Evolutionary conservation across 768 basidiomycete species (phyloP).

Genomic region (Lactarius trivialis): DNA sequence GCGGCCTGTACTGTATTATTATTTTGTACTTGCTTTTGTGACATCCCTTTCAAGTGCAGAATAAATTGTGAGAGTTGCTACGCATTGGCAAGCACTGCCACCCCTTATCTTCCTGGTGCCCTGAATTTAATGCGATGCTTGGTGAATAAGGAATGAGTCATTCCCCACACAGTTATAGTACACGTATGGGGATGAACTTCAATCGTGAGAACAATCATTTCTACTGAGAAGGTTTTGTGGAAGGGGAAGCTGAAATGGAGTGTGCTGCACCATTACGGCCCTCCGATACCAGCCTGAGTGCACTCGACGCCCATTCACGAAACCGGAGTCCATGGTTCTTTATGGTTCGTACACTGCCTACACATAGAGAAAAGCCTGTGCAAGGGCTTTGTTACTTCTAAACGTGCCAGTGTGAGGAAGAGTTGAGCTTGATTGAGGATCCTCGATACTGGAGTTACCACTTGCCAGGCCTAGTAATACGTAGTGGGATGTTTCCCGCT

Average conservation of each 20-base stretch:
- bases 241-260: not conserved
- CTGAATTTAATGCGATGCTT: not conserved
- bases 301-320: not conserved
- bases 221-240: not conserved
- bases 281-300: too few relatives aligned
- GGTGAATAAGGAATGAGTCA: not conserved
- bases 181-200: not conserved
- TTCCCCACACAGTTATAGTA: not conserved
- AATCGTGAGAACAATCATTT: not conserved
- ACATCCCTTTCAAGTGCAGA: too few relatives aligned
- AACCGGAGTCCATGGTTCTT: not conserved
- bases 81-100: not conserved
- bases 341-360: not conserved
- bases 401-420: not conserved
- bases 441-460: not conserved
- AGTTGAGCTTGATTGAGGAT: not conserved
- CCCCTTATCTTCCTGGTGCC: not conserved
- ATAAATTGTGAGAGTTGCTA: not conserved
- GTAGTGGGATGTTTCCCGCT: not conserved
- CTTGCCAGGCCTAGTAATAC: not conserved
- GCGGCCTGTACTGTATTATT: too few relatives aligned
- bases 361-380: not conserved
- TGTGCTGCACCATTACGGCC: not conserved
- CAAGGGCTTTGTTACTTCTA: not conserved
- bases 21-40: too few relatives aligned